Evolutionary conservation across 2,329 filamentous ascomycete genomes (phyloP).

Genomic region (Alternaria gansuensis): DNA sequence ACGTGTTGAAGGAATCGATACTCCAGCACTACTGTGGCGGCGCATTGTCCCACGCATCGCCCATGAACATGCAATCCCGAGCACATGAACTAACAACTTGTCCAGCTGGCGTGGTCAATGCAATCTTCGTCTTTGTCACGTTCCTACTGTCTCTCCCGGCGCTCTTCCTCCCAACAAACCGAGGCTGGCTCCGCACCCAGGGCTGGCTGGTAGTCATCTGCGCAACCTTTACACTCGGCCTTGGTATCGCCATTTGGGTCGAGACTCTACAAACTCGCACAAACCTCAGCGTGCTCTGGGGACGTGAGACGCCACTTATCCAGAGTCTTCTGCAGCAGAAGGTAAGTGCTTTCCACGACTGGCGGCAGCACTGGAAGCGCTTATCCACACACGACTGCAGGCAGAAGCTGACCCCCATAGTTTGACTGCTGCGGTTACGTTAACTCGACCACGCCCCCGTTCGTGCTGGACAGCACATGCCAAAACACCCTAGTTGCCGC

Average conservation of each 20-base stretch:
- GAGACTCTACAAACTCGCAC: slow-evolving; percentile 73
- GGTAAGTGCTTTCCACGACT: slow-evolving; percentile 57
- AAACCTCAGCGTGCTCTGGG: slow-evolving; percentile 70
- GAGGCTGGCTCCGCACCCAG: slow-evolving; percentile 74
- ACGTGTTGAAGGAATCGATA: slow-evolving; percentile 19
- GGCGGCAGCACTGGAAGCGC: slow-evolving; percentile 14
- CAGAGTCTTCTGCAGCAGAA: slow-evolving; percentile 76
- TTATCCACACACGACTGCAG: slow-evolving; percentile 12
- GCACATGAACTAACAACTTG: slow-evolving; percentile 32
- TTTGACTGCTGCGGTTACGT: slow-evolving; percentile 84
- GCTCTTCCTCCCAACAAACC: slow-evolving; percentile 71
- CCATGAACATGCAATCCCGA: slow-evolving; percentile 9
- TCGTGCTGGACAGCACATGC: slow-evolving; percentile 74
- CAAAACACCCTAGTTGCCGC: slow-evolving; percentile 75
- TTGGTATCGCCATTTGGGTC: slow-evolving; percentile 70
- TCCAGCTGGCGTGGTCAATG: slow-evolving; percentile 74
- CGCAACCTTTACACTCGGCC: slow-evolving; percentile 69
- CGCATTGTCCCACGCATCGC: slow-evolving; percentile 25
- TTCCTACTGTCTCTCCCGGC: slow-evolving; percentile 76
- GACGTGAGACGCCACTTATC: slow-evolving; percentile 62
- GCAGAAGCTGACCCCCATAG: slow-evolving; percentile 54
- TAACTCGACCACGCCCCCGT: slow-evolving; percentile 75
- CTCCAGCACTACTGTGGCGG: slow-evolving; percentile 38
- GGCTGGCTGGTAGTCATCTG: slow-evolving; percentile 73
- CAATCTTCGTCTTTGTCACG: slow-evolving; percentile 73